Evolutionary conservation across 164 flowering plant genomes (phyloP), one percentile per base, ranked within the genome.

Genomic region (Nymphaea colorata): DNA sequence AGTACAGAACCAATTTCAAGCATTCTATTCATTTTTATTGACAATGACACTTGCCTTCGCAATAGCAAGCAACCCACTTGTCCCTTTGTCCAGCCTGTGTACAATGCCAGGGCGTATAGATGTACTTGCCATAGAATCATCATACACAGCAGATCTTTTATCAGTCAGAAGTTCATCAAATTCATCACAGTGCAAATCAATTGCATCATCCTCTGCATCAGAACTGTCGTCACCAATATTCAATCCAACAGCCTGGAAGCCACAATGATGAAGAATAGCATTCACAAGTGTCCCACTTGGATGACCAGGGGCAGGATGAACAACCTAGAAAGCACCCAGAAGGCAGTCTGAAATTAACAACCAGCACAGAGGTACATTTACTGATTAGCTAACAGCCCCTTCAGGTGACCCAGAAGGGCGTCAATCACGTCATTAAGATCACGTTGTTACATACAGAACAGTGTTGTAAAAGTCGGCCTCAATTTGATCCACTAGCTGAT

Each of bases 301-400:
- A 80, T 94, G 90, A 10, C 98, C 98, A 5, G 99, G 99, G 63
- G 99, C 98, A 42, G 99, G 98, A 84, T 94, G 99, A 81, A 94
- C 99, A 71, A 94, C 99, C 99, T 94, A 67, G n/a, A 70, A 67
- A 41, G 15, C 57, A 47, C 12, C 3, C 25, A 62, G 6, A 12
- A 44, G 11, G 67, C 42, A 4, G n/a, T 17, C 10, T 42, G 17
- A 62, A 51, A 51, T 15, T 51, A 51, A 10, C 14, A 51, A 51
- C 57, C 57, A 51, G 57, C 14, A 51, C 8, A 51, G 12, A 4
- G 15, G 14, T 51, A 51, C 57, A 51, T 8, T 51, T 51, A 51
- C 12, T 51, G 8, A 15, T 8, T 51, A 8, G 0, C 57, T 25
- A 25, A 25, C 36, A 25, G 36, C 36, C 36, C 36, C 36, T 25